A percentile compares a stretch with the other conserved stretches of the same genome.
Conservation (phyloP, 495 filamentous ascomycete genomes). For the Podospora comata region DNA sequence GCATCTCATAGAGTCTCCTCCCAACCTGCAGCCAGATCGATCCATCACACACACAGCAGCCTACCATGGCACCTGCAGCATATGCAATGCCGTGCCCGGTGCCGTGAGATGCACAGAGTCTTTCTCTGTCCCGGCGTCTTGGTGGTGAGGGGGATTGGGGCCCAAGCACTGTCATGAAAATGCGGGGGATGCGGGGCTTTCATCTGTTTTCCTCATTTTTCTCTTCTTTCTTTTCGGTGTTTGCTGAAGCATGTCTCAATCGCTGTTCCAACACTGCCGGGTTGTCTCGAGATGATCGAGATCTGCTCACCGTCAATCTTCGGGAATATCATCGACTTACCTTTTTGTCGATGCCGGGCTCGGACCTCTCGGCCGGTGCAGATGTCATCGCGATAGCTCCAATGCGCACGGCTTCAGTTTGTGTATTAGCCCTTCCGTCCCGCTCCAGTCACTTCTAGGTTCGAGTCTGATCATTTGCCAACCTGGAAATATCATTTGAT, state of each 20-base stretch:
- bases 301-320: neutral
- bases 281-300: neutral
- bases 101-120: neutral
- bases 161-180: constrained; percentile 1
- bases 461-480: neutral
- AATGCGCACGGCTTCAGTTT: constrained; percentile 3
- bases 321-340: neutral
- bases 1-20: neutral
- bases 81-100: constrained; percentile 7
- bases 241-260: neutral
- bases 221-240: neutral
- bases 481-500: neutral
- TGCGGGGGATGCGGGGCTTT: constrained; percentile 8
- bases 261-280: neutral
- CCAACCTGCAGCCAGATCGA: neutral
- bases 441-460: constrained; percentile 2
- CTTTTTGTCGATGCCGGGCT: neutral
- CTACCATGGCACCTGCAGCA: constrained; percentile 7
- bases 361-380: neutral
- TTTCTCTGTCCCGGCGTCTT: neutral
- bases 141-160: constrained; percentile 11
- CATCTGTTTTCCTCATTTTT: neutral
- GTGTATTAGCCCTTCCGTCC: constrained; percentile 5
- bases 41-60: neutral
- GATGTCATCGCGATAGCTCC: constrained; percentile 1